Conservation (phyloP, 345 rosid species). For the Reutealis trisperma region DNA sequence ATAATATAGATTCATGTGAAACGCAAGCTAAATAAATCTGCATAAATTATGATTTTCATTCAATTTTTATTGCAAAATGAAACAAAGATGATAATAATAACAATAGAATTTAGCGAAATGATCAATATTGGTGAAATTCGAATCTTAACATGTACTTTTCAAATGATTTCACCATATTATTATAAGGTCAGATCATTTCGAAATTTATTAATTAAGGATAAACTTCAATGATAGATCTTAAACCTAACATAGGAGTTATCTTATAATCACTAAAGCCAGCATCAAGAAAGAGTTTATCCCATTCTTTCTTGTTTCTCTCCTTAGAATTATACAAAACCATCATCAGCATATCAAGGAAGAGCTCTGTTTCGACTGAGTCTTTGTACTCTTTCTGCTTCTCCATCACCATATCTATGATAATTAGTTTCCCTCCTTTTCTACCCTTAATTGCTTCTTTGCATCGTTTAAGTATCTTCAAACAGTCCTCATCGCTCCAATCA, state of each 20-base stretch:
- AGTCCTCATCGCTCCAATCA: neutral
- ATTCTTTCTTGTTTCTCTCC: neutral
- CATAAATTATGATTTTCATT: no score
- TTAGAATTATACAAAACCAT: neutral
- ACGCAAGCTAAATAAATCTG: no score
- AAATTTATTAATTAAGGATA: no score
- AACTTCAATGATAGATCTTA: slow-evolving; percentile 28
- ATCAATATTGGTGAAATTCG: no score
- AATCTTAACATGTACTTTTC: no score
- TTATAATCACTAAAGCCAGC: slow-evolving; percentile 28
- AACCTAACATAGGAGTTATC: slow-evolving; percentile 12
- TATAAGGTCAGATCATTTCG: no score
- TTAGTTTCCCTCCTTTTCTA: slow-evolving; percentile 4
- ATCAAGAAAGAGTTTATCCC: slow-evolving; percentile 30
- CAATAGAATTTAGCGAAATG: no score
- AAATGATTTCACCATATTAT: no score
- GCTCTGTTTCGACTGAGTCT: neutral
- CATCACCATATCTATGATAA: neutral
- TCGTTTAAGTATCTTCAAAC: neutral
- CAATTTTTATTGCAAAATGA: no score
- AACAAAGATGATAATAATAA: no score
- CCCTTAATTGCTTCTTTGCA: neutral
- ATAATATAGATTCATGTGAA: no score
- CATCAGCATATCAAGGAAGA: neutral
- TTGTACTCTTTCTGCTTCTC: neutral